Base-by-base conservation (phyloP, 345 rosid genomes). In the Gossypium mustelinum region DNA sequence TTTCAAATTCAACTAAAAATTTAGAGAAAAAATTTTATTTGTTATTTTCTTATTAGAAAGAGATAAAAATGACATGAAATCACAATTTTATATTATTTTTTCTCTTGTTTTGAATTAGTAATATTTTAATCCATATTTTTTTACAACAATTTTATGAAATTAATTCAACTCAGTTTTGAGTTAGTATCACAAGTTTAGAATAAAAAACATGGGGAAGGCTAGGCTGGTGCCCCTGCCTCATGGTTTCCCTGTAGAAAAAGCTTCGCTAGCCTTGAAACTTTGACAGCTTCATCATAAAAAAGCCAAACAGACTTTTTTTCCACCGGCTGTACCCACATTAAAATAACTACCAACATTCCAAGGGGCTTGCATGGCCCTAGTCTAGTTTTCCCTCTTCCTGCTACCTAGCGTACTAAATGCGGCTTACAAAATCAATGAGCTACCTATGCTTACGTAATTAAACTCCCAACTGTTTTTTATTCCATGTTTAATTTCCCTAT, bases 21-120 rank as follows among this genome's bases (percentile, higher is more conserved):
- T 4, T 34, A 0, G 0, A 34, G 0, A 34, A 34, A 34, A 34
- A 34, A 4, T 4, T 0, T 34, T 0, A 34, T 34, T 34, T 34
- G 0, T 34, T 0, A 34, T 4, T 4, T 34, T 29, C 0, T 34
- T 34, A 34, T 34, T 34, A 0, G 0, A 34, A 34, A 34, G 1
- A 34, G 0, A 29, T 29, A 29, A 4, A 4, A 0, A 34, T 34
- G 0, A 0, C 6, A 0, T 34, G 0, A 34, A 34, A 34, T 34
- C 0, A 34, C 0, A 34, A 0, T 34, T 34, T 34, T 4, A 34
- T 34, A 0, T 0, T 0, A 4, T 34, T 3, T 29, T 29, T 29
- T 3, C 1, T 29, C 5, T 3, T 29, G 4, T 29, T 29, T 27
- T 27, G 3, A 27, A 27, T 27, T 27, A 27, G 4, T 27, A 3